Conservation (phyloP, 805 yeast genomes). For the Isabelozyma pseudorhagii region DNA sequence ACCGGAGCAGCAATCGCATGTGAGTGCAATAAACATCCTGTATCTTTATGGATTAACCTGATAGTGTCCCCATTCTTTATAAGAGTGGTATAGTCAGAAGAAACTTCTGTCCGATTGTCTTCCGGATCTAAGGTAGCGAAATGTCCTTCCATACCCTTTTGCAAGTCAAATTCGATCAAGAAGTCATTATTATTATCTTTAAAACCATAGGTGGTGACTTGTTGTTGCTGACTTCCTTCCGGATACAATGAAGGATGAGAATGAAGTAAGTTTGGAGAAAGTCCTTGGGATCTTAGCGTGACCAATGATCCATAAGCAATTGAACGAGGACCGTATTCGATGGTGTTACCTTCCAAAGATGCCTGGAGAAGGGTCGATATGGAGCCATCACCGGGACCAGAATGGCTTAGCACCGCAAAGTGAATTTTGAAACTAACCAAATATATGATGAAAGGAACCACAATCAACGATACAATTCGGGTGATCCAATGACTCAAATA, state of each 20-base stretch:
- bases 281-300: slow-evolving; percentile 67
- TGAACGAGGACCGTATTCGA: slow-evolving; percentile 65
- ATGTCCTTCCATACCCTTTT: slow-evolving; percentile 24
- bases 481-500: slow-evolving; percentile 69
- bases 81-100: slow-evolving; percentile 15
- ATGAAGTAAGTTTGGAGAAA: slow-evolving; percentile 75
- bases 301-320: slow-evolving; percentile 60
- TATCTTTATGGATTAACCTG: slow-evolving; percentile 66
- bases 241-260: slow-evolving; percentile 87
- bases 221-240: slow-evolving; percentile 91
- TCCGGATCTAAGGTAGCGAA: slow-evolving; percentile 29
- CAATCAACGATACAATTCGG: slow-evolving; percentile 62
- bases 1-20: slow-evolving; percentile 79
- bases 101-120: slow-evolving; percentile 5
- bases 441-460: slow-evolving; percentile 70
- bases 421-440: slow-evolving; percentile 76
- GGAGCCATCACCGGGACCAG: slow-evolving; percentile 93
- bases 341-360: slow-evolving; percentile 65
- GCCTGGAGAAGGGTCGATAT: slow-evolving; percentile 90
- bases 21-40: slow-evolving; percentile 78
- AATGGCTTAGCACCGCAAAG: slow-evolving; percentile 65
- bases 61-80: slow-evolving; percentile 64
- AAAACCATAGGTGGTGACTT: slow-evolving; percentile 87
- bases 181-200: slow-evolving; percentile 87
- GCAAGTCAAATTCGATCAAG: slow-evolving; percentile 61